phyloP scores from a whole-genome alignment of 768 basidiomycete species.

The Xerocomus spinulosus region DNA sequence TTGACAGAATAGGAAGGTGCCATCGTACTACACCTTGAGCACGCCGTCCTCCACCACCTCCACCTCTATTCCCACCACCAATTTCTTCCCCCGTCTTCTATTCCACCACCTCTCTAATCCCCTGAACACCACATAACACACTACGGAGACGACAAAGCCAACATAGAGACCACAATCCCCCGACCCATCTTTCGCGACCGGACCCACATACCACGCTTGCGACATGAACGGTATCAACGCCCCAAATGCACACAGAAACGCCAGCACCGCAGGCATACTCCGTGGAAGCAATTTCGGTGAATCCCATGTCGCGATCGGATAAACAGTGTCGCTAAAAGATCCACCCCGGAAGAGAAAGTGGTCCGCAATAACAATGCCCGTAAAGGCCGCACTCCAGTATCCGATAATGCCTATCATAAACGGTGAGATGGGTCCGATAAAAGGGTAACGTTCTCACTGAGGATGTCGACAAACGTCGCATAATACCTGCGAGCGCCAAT shows the following conservation, averaged over 20 bases:
- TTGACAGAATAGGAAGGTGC: not conserved
- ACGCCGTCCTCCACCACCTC: not conserved
- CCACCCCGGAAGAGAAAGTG: slow-evolving; percentile 42
- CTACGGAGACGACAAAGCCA: slow-evolving; percentile 31
- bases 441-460: slow-evolving; percentile 24
- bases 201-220: slow-evolving; percentile 50
- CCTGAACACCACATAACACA: slow-evolving; percentile 32
- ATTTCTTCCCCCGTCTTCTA: not conserved
- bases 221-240: slow-evolving; percentile 46
- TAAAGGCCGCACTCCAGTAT: slow-evolving; percentile 40
- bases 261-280: slow-evolving; percentile 37
- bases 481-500: slow-evolving; percentile 45
- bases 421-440: slow-evolving; percentile 3
- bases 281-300: slow-evolving; percentile 35
- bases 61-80: not conserved
- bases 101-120: slow-evolving; percentile 24
- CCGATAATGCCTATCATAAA: slow-evolving; percentile 36
- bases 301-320: slow-evolving; percentile 38
- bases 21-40: slow-evolving; percentile 1
- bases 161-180: slow-evolving; percentile 48
- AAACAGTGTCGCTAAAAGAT: slow-evolving; percentile 29
- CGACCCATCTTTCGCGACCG: slow-evolving; percentile 40
- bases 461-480: slow-evolving; percentile 39
- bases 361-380: slow-evolving; percentile 38
- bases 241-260: slow-evolving; percentile 38